Evolutionary conservation across 2,329 filamentous ascomycete species (phyloP).

Genomic region (Verticillium albo-atrum): DNA sequence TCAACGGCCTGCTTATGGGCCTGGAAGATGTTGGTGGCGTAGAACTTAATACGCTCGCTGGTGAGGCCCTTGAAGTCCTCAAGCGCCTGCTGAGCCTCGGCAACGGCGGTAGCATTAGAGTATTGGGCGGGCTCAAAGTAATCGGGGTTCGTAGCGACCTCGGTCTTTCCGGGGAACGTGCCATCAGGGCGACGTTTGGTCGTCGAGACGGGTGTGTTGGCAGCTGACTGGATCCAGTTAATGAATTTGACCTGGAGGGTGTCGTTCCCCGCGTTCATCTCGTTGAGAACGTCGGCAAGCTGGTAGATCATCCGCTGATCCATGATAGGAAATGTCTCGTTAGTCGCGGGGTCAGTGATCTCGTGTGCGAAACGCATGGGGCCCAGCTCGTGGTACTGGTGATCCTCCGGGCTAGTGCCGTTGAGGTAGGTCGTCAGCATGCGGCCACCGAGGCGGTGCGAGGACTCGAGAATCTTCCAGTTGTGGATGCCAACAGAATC

Average conservation of each 20-base stretch:
- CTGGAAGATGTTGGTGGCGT: slow-evolving; percentile 21
- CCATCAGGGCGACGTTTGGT: slow-evolving; percentile 21
- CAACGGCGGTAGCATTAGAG: slow-evolving; percentile 17
- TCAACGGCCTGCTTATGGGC: slow-evolving; percentile 24
- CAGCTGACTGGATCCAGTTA: slow-evolving; percentile 31
- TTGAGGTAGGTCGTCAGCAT: slow-evolving; percentile 38
- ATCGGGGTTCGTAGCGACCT: slow-evolving; percentile 16
- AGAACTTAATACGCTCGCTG: slow-evolving; percentile 15
- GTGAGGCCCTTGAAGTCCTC: slow-evolving; percentile 20
- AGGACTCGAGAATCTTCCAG: slow-evolving; percentile 39
- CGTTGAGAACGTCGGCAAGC: slow-evolving; percentile 33
- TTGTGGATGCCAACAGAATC: slow-evolving; percentile 37
- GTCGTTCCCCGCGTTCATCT: slow-evolving; percentile 27
- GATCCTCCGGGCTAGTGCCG: slow-evolving; percentile 20
- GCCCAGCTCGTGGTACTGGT: slow-evolving; percentile 32
- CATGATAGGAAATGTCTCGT: slow-evolving; percentile 34
- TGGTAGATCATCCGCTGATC: slow-evolving; percentile 39
- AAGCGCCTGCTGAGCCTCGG: slow-evolving; percentile 15
- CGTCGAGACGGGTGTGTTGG: slow-evolving; percentile 23
- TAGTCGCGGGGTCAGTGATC: slow-evolving; percentile 32
- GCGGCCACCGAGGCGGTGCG: slow-evolving; percentile 33
- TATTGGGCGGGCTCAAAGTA: slow-evolving; percentile 12
- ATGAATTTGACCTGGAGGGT: slow-evolving; percentile 33
- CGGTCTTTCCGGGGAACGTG: slow-evolving; percentile 16
- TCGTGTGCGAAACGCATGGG: slow-evolving; percentile 38